Percentiles rank a stretch among this genome's conserved stretches.
Conservation (phyloP, 2,329 filamentous ascomycete genomes). For the Fusarium duplospermum region DNA sequence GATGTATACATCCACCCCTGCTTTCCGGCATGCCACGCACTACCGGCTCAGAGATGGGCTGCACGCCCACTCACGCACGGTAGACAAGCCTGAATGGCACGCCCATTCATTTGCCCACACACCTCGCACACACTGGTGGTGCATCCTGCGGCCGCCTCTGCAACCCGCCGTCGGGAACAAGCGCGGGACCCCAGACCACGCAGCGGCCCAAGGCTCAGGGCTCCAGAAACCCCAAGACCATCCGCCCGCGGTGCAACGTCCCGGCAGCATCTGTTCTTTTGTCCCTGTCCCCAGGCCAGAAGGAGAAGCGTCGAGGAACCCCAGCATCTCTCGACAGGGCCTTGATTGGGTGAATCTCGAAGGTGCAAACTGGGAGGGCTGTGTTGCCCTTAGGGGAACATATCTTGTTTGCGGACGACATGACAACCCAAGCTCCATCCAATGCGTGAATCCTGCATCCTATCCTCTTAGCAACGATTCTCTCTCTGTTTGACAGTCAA, state of each 20-base stretch:
- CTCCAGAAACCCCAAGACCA: conserved; percentile 30
- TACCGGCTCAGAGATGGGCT: conserved; percentile 1
- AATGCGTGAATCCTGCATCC: background rate
- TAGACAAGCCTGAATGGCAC: background rate
- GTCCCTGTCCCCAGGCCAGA: conserved; percentile 21
- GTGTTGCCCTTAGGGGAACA: background rate
- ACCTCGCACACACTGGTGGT: conserved; percentile 44
- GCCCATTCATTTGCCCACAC: conserved; percentile 15
- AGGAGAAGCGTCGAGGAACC: conserved; percentile 7
- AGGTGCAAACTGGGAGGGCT: background rate
- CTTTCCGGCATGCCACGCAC: background rate
- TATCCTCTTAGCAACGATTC: background rate
- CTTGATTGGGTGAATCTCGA: conserved; percentile 22
- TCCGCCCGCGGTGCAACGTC: conserved; percentile 30
- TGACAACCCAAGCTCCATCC: background rate
- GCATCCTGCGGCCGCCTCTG: conserved; percentile 55
- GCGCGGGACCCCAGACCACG: conserved; percentile 49
- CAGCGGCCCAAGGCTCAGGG: conserved; percentile 38
- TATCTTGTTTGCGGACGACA: background rate
- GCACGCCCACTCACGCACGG: conserved; percentile 2
- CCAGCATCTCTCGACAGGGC: conserved; percentile 16
- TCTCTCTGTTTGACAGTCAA: background rate
- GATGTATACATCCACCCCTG: conserved; percentile 23
- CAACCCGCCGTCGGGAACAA: conserved; percentile 52
- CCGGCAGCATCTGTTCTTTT: conserved; percentile 25